These are phyloP conservation scores for Teunomyces atbi DNA, from an alignment of 805 yeast species.

Conservation along the genomic window DNA sequence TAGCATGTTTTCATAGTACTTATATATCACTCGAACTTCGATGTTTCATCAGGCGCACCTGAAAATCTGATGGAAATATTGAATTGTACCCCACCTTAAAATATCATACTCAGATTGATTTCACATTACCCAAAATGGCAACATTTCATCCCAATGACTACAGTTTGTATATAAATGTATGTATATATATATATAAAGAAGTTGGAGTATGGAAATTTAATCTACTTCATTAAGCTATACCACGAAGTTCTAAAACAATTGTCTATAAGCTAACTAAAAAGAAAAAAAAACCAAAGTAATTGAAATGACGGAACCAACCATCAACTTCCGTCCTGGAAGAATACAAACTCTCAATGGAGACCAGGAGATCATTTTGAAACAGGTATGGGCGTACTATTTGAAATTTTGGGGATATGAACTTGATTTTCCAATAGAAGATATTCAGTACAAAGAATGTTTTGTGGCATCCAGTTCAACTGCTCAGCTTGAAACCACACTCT, in stretches of 20 bases:
- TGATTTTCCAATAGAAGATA: constrained; percentile 25
- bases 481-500: constrained; percentile 8
- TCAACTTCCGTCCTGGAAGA: constrained; percentile 33
- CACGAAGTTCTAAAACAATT: too few relatives aligned
- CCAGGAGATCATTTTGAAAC: constrained; percentile 64
- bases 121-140: constrained; percentile 1
- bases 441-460: constrained; percentile 28
- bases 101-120: constrained; percentile 3
- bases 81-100: constrained; percentile 3
- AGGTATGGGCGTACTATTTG: constrained; percentile 65
- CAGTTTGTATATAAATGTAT: neutral
- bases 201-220: neutral
- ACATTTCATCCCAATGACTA: neutral
- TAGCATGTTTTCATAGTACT: neutral
- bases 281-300: neutral
- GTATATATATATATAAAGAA: neutral
- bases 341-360: constrained; percentile 42
- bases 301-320: neutral
- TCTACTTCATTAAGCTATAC: neutral
- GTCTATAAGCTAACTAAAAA: neutral
- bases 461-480: constrained; percentile 27
- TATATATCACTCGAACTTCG: neutral
- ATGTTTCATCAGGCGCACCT: neutral
- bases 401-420: constrained; percentile 55
- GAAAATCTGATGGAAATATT: neutral